Conservation (phyloP, 164 flowering plant species). For the Vitis rotundifolia region DNA sequence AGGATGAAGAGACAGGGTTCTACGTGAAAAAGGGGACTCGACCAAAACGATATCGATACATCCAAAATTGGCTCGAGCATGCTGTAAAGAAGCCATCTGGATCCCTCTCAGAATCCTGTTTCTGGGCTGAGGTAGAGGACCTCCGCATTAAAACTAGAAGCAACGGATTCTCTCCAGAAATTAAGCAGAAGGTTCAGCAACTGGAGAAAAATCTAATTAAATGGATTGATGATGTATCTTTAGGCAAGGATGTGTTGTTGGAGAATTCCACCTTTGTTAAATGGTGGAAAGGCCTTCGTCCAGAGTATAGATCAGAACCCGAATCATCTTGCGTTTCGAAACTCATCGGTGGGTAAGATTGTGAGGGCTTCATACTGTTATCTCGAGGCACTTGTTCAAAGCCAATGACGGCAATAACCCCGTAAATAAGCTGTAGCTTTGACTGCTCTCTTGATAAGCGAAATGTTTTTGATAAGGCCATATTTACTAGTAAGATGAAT, state of each 20-base stretch:
- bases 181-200: constrained; percentile 27
- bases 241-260: constrained; percentile 45
- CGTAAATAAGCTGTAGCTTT: too few relatives aligned
- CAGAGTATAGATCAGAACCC: constrained; percentile 29
- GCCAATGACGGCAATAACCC: too few relatives aligned
- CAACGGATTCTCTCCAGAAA: constrained; percentile 19
- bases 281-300: constrained; percentile 70
- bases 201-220: constrained; percentile 28
- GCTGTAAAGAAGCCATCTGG: constrained; percentile 13
- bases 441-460: too few relatives aligned
- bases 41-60: constrained; percentile 66
- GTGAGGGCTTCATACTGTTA: too few relatives aligned
- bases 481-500: too few relatives aligned
- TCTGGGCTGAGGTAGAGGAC: constrained; percentile 77
- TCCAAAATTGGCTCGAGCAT: constrained; percentile 71
- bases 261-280: constrained; percentile 57
- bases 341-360: too few relatives aligned
- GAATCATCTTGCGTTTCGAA: neutral
- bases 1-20: constrained; percentile 56
- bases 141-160: constrained; percentile 21
- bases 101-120: constrained; percentile 42
- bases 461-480: too few relatives aligned
- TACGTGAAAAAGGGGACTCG: constrained; percentile 53
- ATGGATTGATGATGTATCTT: constrained; percentile 26
- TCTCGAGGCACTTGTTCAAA: too few relatives aligned